Conservation (phyloP, 768 basidiomycete genomes). For the Kwoniella botswanensis region DNA sequence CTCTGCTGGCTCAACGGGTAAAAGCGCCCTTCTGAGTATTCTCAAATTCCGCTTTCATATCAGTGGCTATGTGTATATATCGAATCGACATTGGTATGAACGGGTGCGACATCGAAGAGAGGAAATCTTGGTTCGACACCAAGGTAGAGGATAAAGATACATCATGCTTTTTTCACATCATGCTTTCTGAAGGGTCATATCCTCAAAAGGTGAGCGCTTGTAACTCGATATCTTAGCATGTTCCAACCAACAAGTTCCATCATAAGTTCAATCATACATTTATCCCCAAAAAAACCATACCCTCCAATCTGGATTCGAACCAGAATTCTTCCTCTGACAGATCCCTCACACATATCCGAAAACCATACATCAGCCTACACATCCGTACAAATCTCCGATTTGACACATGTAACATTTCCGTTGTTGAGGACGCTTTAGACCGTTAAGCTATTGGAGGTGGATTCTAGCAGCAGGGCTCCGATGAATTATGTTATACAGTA, state of each 20-base stretch:
- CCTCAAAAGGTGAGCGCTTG: no score
- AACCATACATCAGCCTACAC: not conserved
- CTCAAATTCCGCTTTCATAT: not conserved
- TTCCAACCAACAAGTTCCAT: no score
- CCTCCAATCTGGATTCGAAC: not conserved
- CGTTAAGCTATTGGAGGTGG: not conserved
- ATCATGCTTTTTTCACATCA: no score
- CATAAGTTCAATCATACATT: no score
- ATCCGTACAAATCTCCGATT: not conserved
- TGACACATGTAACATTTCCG: not conserved
- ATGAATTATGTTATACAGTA: no score
- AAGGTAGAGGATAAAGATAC: not conserved
- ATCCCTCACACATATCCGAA: not conserved
- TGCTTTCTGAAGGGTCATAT: no score
- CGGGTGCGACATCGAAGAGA: not conserved
- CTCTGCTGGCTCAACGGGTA: not conserved
- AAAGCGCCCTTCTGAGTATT: not conserved
- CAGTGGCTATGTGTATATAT: not conserved
- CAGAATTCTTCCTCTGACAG: constrained; percentile 1
- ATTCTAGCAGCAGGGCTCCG: no score
- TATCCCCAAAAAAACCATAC: not conserved
- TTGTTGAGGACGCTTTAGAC: not conserved
- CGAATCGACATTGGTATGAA: not conserved
- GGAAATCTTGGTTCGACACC: not conserved
- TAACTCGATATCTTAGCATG: no score